These are phyloP conservation scores for Calophaca sinica DNA, from an alignment of 306 rosid species.

Conservation along the genomic window DNA sequence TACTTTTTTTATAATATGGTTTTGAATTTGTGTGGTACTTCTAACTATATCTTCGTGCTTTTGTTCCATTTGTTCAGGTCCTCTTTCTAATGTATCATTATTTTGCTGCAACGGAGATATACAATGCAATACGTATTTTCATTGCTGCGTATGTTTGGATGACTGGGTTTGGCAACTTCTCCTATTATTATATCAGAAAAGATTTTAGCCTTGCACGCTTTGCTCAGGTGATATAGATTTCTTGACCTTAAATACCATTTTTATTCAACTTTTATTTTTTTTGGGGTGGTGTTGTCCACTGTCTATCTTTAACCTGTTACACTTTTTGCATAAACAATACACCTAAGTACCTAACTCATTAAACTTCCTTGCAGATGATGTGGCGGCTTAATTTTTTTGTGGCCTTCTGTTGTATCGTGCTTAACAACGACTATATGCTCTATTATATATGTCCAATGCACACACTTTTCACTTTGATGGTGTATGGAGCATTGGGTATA, in stretches of 20 bases:
- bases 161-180: conserved; percentile 99
- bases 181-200: conserved; percentile 91
- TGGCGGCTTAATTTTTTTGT: conserved; percentile 98
- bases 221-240: conserved; percentile 74
- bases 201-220: conserved; percentile 95
- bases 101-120: conserved; percentile 96
- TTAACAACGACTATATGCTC: conserved; percentile 90
- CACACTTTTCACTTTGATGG: conserved; percentile 97
- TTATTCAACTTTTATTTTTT: not conserved
- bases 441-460: conserved; percentile 99
- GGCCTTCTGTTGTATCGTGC: conserved; percentile 89
- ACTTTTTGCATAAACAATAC: not conserved
- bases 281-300: conserved; percentile 10
- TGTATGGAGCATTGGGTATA: conserved; percentile 96
- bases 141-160: conserved; percentile 99
- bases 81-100: conserved; percentile 96
- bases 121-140: conserved; percentile 92
- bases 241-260: conserved; percentile 5
- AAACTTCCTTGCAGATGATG: conserved; percentile 84
- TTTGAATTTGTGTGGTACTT: conserved; percentile 26
- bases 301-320: not conserved
- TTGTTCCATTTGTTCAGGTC: conserved; percentile 65
- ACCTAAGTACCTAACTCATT: conserved; percentile 30
- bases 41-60: conserved; percentile 27
- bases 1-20: conserved; percentile 1